phyloP scores from a whole-genome alignment of 1,284 basidiomycete species.

The Pisolithus thermaeus region DNA sequence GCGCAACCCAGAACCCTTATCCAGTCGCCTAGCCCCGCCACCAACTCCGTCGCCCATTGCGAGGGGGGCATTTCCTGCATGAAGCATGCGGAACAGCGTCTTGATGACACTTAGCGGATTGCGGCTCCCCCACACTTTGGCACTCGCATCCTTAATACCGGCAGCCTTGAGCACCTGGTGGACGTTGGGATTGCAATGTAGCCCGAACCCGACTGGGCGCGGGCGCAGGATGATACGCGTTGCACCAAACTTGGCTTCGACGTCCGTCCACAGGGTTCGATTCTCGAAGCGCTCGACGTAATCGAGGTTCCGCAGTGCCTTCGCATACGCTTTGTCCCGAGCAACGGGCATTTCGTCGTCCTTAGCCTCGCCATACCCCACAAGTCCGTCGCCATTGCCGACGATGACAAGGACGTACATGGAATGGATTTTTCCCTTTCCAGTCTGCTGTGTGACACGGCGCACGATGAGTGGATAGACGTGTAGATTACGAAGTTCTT shows the following conservation, averaged over 20 bases:
- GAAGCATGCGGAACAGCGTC: conserved; percentile 50
- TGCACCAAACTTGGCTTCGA: conserved; percentile 82
- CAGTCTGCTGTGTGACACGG: conserved; percentile 75
- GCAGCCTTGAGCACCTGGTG: conserved; percentile 89
- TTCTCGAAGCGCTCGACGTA: conserved; percentile 82
- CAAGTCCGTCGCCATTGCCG: conserved; percentile 83
- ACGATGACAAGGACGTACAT: conserved; percentile 71
- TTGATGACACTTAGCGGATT: conserved; percentile 68
- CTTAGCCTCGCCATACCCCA: conserved; percentile 89
- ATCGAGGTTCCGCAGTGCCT: conserved; percentile 84
- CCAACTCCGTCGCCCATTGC: conserved; percentile 75
- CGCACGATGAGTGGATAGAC: conserved; percentile 54
- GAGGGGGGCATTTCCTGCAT: conserved; percentile 68
- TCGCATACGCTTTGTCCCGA: conserved; percentile 57
- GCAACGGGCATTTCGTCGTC: conserved; percentile 59
- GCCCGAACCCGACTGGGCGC: conserved; percentile 89
- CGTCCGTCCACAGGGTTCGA: conserved; percentile 87
- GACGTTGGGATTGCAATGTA: conserved; percentile 85
- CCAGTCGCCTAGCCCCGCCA: conserved; percentile 58
- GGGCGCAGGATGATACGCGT: conserved; percentile 82
- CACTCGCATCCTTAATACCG: conserved; percentile 91
- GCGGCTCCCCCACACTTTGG: conserved; percentile 90
- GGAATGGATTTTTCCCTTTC: conserved; percentile 77
- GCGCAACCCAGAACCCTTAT: conserved; percentile 64
- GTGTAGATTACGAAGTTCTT: conserved; percentile 38